Evolutionary conservation across 2,329 filamentous ascomycete species (phyloP), one percentile per base, ranked within the genome.

Genomic region (Scleromitrula shiraiana): DNA sequence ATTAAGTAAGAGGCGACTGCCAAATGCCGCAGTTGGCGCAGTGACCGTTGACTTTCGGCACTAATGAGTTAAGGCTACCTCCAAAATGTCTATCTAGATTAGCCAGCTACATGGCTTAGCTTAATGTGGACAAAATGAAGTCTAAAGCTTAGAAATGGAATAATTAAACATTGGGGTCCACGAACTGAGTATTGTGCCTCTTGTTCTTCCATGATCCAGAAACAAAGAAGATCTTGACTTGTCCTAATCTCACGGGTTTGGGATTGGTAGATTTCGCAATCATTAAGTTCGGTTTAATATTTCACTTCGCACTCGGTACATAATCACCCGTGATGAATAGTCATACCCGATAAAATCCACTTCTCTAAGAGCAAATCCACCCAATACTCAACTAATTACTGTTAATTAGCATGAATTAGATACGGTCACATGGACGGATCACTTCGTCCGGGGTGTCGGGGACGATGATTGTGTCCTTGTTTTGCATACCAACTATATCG

Each of bases 291-390:
- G n/a, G n/a, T n/a, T n/a, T 27, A 33, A n/a, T 22, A 41, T 47
- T 22, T 27, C 22, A 5, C 20, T 15, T 14, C 14, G 5, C 24
- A 24, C 36, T 47, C 45, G 29, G 45, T 41, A 35, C n/a, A 35
- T 15, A 47, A 47, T 47, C 41, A 24, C 29, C 45, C 45, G 29
- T 9, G 42, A 35, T 7, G 37, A 37, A 29, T 17, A 47, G 7
- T 33, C 38, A 47, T 47, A 27, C 42, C 45, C 45, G 45, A 33
- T 14, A 7, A 6, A 41, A 15, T 47, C 44, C 44, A 47, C 45
- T 42, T 47, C 35, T 24, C 35, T 36, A 17, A 35, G 12, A 20
- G 22, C n/a, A 44, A 36, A 22, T 36, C 23, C 22, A 19, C 29
- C 27, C 22, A 17, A 27, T 8, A 36, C 36, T 41, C 29, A 15